These are phyloP conservation scores for Globisporangium cystogenes DNA, from an alignment of 352 stramenopile species.

Conservation along the genomic window DNA sequence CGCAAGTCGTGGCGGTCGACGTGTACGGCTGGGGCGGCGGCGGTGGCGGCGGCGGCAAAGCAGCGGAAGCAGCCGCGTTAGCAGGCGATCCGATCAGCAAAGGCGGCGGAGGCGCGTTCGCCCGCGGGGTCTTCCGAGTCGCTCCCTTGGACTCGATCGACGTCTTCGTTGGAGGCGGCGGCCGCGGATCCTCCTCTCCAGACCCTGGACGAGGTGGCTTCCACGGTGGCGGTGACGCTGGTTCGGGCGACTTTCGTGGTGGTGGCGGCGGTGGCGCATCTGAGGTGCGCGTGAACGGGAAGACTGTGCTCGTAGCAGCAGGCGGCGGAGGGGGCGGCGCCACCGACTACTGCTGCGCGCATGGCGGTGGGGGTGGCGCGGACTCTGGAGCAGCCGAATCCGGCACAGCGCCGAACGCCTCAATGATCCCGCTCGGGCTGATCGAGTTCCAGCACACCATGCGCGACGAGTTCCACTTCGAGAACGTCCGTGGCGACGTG, in stretches of 20 bases:
- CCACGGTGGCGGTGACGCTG: conserved; percentile 63
- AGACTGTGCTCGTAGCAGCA: conserved; percentile 53
- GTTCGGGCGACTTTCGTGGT: conserved; percentile 40
- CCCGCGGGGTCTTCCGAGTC: conserved; percentile 43
- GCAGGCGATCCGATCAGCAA: conserved; percentile 15
- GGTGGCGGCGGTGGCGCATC: conserved; percentile 64
- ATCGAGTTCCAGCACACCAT: conserved; percentile 14
- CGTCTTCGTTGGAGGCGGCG: conserved; percentile 59
- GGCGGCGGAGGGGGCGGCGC: conserved; percentile 68
- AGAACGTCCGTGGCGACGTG: conserved; percentile 38
- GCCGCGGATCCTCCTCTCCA: conserved; percentile 16
- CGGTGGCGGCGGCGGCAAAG: conserved; percentile 44
- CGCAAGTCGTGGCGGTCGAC: conserved; percentile 54
- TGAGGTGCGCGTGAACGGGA: conserved; percentile 35
- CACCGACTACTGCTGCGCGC: conserved; percentile 71
- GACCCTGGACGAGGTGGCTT: conserved; percentile 37
- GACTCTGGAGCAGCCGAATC: conserved; percentile 22
- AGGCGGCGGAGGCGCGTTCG: conserved; percentile 73
- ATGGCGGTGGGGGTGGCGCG: conserved; percentile 52
- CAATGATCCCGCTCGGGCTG: conserved; percentile 13
- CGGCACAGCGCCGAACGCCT: conserved; percentile 36
- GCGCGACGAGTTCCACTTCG: conserved; percentile 56
- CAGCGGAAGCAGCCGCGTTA: background rate
- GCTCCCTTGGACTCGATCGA: conserved; percentile 35
- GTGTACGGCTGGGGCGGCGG: conserved; percentile 78